Conservation (phyloP, 805 yeast species). For the Brettanomyces bruxellensis region DNA sequence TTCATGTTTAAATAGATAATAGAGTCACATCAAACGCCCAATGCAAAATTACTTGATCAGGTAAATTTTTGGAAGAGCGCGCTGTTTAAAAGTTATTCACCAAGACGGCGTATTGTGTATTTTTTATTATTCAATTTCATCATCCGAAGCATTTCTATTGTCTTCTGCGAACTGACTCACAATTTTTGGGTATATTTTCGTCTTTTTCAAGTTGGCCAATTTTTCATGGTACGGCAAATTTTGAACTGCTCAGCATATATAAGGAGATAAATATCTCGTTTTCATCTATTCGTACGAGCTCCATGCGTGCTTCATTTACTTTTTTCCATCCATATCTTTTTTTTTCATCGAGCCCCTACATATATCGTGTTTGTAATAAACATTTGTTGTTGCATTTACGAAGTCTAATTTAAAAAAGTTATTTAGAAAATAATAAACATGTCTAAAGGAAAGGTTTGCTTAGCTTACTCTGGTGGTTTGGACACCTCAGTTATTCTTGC, state of each 20-base stretch:
- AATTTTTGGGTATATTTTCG: too few relatives aligned
- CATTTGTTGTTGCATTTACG: not conserved
- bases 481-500: conserved; percentile 97
- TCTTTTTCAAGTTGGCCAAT: too few relatives aligned
- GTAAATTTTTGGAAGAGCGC: conserved; percentile 6
- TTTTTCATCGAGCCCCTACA: not conserved
- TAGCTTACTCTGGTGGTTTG: conserved; percentile 98
- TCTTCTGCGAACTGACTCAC: too few relatives aligned
- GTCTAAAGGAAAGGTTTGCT: conserved; percentile 98
- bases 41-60: conserved; percentile 7
- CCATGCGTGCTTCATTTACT: not conserved
- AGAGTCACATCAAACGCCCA: conserved; percentile 2
- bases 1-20: not conserved
- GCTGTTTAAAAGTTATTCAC: not conserved
- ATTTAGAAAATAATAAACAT: conserved; percentile 27
- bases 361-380: not conserved
- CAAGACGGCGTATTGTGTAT: too few relatives aligned
- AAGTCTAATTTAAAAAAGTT: not conserved
- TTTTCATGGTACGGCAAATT: too few relatives aligned
- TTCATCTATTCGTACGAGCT: not conserved
- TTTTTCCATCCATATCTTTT: not conserved
- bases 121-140: too few relatives aligned
- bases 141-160: too few relatives aligned
- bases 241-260: too few relatives aligned
- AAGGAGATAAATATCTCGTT: not conserved